Evolutionary conservation across 2,329 filamentous ascomycete genomes (phyloP), one percentile per base, ranked within the genome.

Genomic region (Cladophialophora immunda): DNA sequence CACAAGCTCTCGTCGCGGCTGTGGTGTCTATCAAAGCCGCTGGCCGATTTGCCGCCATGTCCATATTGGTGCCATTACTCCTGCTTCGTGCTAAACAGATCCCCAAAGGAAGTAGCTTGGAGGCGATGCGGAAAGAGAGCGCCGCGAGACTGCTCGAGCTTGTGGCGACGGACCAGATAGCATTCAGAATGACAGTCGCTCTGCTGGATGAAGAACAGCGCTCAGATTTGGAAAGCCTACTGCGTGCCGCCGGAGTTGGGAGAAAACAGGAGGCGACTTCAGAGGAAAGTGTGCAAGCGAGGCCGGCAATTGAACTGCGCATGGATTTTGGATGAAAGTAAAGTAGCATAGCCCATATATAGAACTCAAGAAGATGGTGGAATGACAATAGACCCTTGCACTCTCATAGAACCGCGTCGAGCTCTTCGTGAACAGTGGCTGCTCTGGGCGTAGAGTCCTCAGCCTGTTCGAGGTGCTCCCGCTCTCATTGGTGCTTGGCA

Each of bases 291-390:
- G 85, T 81, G 30, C 88, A 87, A 58, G 80, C 81, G 56, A 81
- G 82, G 57, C 95, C 95, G 13, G 95, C 84, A 70, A 99, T 99
- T 84, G 93, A 93, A 62, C 80, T 99, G 76, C 95, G 96, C 85
- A 96, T 98, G 92, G 86, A 97, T 78, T 98, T 99, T 85, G 92
- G 70, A 90, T 80, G 47, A 70, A 38, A 30, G 41, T 34, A 32
- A 8, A 15, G 29, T 5, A 19, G 29, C 25, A 30, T 17, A 4
- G 22, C 1, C 15, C 55, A 57, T 41, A 59, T 32, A 59, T 38
- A 59, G 27, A 59, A 27, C 1, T n/a, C n/a, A n/a, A n/a, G n/a
- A 30, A 27, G 32, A 56, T 55, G 50, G 19, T 6, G 47, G 17
- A 34, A 25, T 25, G 19, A 52, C 6, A 36, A 2, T 17, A 19